Evolutionary conservation across 768 basidiomycete species (phyloP).

Genomic region (Collybia sp.): DNA sequence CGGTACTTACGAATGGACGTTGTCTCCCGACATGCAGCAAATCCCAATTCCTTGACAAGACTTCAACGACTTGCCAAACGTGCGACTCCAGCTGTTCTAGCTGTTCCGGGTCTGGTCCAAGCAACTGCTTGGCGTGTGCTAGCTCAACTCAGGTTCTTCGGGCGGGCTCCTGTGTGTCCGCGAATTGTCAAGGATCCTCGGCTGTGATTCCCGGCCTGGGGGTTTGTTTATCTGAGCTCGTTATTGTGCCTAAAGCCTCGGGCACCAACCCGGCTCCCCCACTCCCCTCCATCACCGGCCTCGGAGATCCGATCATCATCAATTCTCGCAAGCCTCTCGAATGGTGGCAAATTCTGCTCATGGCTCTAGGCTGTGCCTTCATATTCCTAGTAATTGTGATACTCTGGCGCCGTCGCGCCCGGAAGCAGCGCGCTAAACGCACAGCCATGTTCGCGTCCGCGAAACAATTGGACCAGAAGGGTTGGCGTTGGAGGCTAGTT

Average conservation of each 20-base stretch:
- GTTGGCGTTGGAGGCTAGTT: conserved; percentile 53
- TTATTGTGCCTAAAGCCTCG: conserved; percentile 43
- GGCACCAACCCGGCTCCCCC: conserved; percentile 40
- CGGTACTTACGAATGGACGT: conserved; percentile 70
- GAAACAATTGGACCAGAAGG: conserved; percentile 46
- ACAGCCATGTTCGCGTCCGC: conserved; percentile 62
- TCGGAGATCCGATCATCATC: conserved; percentile 43
- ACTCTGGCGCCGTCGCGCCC: conserved; percentile 67
- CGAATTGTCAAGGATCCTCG: conserved; percentile 53
- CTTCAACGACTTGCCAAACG: conserved; percentile 57
- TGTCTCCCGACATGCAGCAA: conserved; percentile 77
- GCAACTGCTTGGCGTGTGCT: conserved; percentile 71
- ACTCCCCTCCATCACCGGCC: conserved; percentile 53
- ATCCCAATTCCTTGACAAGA: conserved; percentile 66
- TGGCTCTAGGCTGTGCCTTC: conserved; percentile 78
- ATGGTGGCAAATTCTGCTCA: conserved; percentile 87
- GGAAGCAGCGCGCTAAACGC: conserved; percentile 60
- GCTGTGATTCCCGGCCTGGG: conserved; percentile 68
- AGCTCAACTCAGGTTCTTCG: conserved; percentile 58
- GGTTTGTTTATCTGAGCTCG: conserved; percentile 74
- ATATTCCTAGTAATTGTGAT: conserved; percentile 65
- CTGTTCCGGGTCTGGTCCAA: conserved; percentile 66
- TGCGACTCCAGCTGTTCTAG: conserved; percentile 79
- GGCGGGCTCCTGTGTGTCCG: conserved; percentile 57
- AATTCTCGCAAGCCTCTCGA: conserved; percentile 33